Evolutionary conservation across 164 flowering plant genomes (phyloP).

Genomic region (Saururus chinensis): DNA sequence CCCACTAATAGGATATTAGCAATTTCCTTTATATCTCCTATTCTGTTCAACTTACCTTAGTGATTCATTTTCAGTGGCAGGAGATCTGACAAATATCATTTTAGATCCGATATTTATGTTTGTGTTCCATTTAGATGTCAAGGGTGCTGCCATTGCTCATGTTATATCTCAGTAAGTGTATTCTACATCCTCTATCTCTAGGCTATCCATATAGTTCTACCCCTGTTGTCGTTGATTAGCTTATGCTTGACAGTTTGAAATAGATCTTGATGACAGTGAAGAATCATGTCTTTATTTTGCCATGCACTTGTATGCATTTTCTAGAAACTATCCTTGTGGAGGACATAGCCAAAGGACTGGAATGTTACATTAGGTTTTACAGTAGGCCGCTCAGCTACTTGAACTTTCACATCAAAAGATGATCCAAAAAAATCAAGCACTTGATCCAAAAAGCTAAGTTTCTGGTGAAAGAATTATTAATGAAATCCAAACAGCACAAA

Average conservation of each 20-base stretch:
- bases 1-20: not conserved
- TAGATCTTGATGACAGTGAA: not conserved
- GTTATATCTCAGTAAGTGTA: conserved; percentile 85
- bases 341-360: no score
- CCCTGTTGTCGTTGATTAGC: not conserved
- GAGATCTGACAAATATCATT: conserved; percentile 63
- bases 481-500: no score
- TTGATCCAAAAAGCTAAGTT: no score
- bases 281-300: not conserved
- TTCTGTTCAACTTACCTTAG: not conserved
- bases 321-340: no score
- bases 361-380: no score
- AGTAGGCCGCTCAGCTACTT: no score
- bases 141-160: conserved; percentile 97
- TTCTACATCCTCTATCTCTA: not conserved
- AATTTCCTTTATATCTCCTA: no score
- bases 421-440: no score
- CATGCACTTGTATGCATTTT: no score
- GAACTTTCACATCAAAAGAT: no score
- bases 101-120: conserved; percentile 84
- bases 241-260: not conserved
- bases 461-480: no score
- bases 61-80: conserved; percentile 40
- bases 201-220: not conserved
- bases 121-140: conserved; percentile 51